Evolutionary conservation across 805 yeast genomes (phyloP), one percentile per base, ranked within the genome.

Genomic region (Yarrowia bubula): DNA sequence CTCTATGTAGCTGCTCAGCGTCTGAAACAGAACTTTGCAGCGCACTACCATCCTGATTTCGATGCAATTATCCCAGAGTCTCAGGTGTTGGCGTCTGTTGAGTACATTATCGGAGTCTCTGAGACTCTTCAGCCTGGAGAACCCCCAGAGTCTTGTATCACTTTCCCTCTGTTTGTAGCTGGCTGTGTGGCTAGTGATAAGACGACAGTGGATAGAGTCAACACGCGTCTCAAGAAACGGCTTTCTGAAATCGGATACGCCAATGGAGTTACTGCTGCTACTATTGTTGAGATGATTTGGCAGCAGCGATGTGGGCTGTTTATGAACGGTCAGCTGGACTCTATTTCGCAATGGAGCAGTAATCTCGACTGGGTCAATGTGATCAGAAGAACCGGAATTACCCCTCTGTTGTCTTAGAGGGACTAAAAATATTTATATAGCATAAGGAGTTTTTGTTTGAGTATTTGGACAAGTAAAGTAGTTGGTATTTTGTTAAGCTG

Each of bases 211-310:
- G 64, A 58, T 7, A 8, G 64, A 35, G 51, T 58, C 17, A 58
- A 58, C 42, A 58, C 50, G 0, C 33, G 64, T 9, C 50, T 58
- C 13, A 58, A 58, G 43, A 43, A 44, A 9, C 51, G 64, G 9
- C 35, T 58, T 18, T 43, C 64, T 3, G 64, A 58, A 9, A 58
- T 58, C 18, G 64, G 64, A 8, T 58, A 58, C 33, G 64, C 64
- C n/a, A 58, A 58, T 9, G 64, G 64, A 22, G 64, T 58, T 8
- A 58, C 64, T 1, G 64, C 64, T 2, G 64, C 64, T 1, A 58
- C 64, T 3, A 58, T 58, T 33, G 64, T 58, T 4, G 64, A 58
- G 43, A 58, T 58, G 64, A 58, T 58, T 13, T 58, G 64, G 64
- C 64, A 58, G 15, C 64, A 43, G 35, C 15, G 64, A 43, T 33